A percentile compares a stretch with the other conserved stretches of the same genome.
Conservation (phyloP, 257 asterid species). For the Jasminum sambac region DNA sequence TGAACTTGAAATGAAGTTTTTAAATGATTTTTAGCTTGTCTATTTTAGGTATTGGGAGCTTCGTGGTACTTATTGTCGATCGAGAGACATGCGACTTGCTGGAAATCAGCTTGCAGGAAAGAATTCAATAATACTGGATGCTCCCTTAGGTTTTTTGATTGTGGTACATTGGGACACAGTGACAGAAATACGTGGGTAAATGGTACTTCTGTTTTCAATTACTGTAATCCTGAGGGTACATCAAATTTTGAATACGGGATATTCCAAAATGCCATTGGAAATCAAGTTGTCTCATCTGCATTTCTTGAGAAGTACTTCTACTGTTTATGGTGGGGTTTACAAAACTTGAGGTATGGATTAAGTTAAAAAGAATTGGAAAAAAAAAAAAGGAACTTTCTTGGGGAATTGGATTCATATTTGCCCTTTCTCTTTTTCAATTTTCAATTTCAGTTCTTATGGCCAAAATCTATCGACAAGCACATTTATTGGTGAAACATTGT, state of each 20-base stretch:
- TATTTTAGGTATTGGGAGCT: constrained; percentile 71
- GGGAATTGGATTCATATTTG: constrained; percentile 1
- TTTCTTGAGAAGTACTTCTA: constrained; percentile 79
- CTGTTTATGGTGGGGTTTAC: constrained; percentile 95
- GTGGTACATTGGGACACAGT: constrained; percentile 46
- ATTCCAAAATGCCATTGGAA: constrained; percentile 61
- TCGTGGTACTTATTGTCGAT: constrained; percentile 78
- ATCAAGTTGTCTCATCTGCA: constrained; percentile 60
- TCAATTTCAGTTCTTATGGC: constrained; percentile 69
- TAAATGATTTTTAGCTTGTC: constrained; percentile 15
- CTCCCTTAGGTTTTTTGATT: constrained; percentile 61
- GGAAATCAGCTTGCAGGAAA: constrained; percentile 66
- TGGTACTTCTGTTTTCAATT: constrained; percentile 51
- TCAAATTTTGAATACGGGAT: constrained; percentile 67
- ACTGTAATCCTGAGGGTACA: constrained; percentile 55
- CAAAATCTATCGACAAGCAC: constrained; percentile 76
- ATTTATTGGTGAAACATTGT: constrained; percentile 71
- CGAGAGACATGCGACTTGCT: constrained; percentile 71
- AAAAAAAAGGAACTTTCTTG: background rate
- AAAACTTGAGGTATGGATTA: constrained; percentile 62
- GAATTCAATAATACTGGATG: constrained; percentile 47
- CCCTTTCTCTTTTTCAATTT: background rate
- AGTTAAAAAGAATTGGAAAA: background rate
- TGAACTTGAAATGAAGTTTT: background rate
- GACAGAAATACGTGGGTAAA: constrained; percentile 59